Base-by-base conservation (phyloP, 2,329 filamentous ascomycete genomes). In the Ophiosphaerella herpotricha region DNA sequence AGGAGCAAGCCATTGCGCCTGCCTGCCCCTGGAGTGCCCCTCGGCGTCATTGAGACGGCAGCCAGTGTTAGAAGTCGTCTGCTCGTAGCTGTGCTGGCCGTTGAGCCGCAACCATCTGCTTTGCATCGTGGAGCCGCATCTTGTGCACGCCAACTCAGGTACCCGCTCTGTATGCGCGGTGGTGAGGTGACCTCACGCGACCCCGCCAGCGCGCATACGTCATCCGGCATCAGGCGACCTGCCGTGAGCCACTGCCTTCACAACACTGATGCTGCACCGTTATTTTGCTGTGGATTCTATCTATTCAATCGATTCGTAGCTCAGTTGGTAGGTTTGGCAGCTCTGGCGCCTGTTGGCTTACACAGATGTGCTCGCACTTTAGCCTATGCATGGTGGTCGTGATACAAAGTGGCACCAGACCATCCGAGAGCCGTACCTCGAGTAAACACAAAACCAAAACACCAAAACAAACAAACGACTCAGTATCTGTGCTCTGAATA, bases 151-250 rank as follows among this genome's bases (percentile, higher is more conserved):
- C 11, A 14, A 47, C 45, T 54, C 46, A 52, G 39, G 26, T 43
- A 52, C 45, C 26, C n/a, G 23, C 36, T 23, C 5, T 23, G 13
- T 16, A 36, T 23, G 16, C 14, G n/a, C 4, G 43, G 33, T 57
- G 55, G 62, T 68, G 61, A 58, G 55, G 56, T 59, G 55, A 60
- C 47, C 48, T 70, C 67, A 68, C 65, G 65, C 66, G 64, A 69
- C 57, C 35, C 2, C 12, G 1, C 7, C 26, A 36, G 34, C 45
- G 13, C 36, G 46, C 53, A 52, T 61, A 70, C 67, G 66, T 71
- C 67, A 71, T 65, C 52, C 37, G 57, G 39, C 24, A 43, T 43
- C 48, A 34, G 49, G 44, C 48, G 55, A 57, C 26, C 7, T 29
- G 53, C 48, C 53, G 44, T 48, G 46, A 49, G 56, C 52, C 51